Percentiles rank a stretch among this genome's conserved stretches.
Evolutionary conservation across 108 stramenopile genomes (phyloP).

Genomic region (Conticribra guillardii): DNA sequence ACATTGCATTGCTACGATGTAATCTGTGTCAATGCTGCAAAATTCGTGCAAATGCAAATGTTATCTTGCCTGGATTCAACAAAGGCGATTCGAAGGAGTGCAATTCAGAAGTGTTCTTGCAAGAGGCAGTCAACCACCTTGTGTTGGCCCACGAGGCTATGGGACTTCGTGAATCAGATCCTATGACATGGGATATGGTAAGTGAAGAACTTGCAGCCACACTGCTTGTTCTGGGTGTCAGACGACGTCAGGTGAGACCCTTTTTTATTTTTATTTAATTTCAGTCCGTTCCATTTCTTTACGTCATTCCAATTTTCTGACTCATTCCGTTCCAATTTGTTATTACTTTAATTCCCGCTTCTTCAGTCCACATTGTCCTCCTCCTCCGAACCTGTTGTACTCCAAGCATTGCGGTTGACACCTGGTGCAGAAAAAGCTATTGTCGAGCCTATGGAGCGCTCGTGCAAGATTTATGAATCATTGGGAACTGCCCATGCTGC

Average conservation of each 20-base stretch:
- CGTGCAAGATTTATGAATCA: constrained; percentile 74
- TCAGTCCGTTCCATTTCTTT: too few species aligned
- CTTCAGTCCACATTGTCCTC: constrained; percentile 60
- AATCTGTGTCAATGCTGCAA: constrained; percentile 86
- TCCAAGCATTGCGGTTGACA: constrained; percentile 58
- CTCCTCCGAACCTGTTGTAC: constrained; percentile 54
- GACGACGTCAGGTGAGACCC: constrained; percentile 80
- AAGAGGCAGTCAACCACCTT: constrained; percentile 78
- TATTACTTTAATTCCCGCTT: too few species aligned
- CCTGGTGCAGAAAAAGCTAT: constrained; percentile 80
- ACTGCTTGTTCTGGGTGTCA: constrained; percentile 78
- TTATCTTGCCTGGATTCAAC: constrained; percentile 32
- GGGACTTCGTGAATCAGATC: constrained; percentile 72
- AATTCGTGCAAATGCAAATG: constrained; percentile 69
- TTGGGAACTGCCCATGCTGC: constrained; percentile 53
- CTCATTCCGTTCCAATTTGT: too few species aligned
- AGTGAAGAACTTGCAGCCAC: constrained; percentile 82
- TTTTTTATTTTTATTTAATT: too few species aligned
- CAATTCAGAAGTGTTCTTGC: constrained; percentile 79
- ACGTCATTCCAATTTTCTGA: too few species aligned
- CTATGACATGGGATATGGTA: constrained; percentile 87
- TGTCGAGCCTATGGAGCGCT: constrained; percentile 80
- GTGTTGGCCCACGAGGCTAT: constrained; percentile 73
- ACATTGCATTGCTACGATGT: constrained; percentile 76
- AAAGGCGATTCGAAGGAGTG: constrained; percentile 30